Base-by-base conservation (phyloP, 495 filamentous ascomycete genomes). In the Xylaria bambusicola region DNA sequence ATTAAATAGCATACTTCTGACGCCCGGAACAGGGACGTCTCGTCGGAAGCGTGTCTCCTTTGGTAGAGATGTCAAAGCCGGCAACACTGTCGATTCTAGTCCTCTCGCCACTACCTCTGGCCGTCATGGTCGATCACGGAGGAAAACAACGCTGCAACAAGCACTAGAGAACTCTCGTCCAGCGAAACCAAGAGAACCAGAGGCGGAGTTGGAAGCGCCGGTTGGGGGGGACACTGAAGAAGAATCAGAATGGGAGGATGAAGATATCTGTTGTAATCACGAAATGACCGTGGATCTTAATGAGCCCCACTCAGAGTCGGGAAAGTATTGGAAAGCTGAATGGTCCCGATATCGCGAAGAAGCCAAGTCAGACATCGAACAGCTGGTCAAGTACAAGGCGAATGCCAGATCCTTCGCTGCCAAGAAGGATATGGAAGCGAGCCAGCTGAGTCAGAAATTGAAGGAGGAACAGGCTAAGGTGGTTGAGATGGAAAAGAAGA, bases 21-120 rank as follows among this genome's bases (percentile, higher is more conserved):
- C 95, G 0, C 95, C 95, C 1, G 92, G 94, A 0, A 93, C 90
- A 2, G 89, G 81, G 10, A 82, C 86, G 6, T 82, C 86, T 52
- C 84, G 88, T 52, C 85, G 89, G 41, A 97, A 98, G 69, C 94
- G 90, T 5, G 94, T 98, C 18, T 92, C 93, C 0, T 98, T 98
- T 71, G 78, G 86, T 62, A 71, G 85, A 69, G 72, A 88, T 69
- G 79, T 93, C 26, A 66, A 70, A 44, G 56, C 69, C 21, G 74
- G 73, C 20, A 81, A 77, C 57, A 81, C 68, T 56, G 78, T 80
- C 4, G 65, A 88, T 47, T 83, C 84, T 10, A 88, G 80, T 36
- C 87, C 89, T 41, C 90, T 84, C 82, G 62, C 42, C 36, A 41
- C 67, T 31, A 35, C 41, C n/a, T 45, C 62, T 48, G 45, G 21